These are phyloP conservation scores for Glycyrrhiza uralensis DNA, from an alignment of 306 rosid genomes.

Conservation along the genomic window DNA sequence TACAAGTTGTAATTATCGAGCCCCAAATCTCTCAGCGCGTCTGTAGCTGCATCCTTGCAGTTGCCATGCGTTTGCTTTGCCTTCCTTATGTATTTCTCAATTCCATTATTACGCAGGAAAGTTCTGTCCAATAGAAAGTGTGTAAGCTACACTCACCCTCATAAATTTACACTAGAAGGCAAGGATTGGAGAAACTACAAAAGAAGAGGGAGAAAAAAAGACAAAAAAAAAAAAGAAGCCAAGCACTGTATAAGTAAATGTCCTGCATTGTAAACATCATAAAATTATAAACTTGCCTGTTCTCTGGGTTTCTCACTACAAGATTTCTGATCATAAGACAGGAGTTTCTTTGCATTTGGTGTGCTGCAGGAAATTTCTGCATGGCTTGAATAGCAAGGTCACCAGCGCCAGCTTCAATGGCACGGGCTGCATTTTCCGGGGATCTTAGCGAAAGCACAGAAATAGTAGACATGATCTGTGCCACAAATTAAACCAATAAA, in stretches of 20 bases:
- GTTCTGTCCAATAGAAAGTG: constrained; percentile 50
- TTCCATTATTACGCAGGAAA: constrained; percentile 61
- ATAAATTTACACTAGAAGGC: background rate
- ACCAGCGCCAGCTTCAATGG: constrained; percentile 93
- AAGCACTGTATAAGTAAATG: background rate
- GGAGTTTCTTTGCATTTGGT: constrained; percentile 77
- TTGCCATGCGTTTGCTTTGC: constrained; percentile 74
- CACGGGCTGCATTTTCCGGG: constrained; percentile 84
- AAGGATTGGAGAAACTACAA: background rate
- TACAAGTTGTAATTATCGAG: constrained; percentile 68
- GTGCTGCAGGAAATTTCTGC: constrained; percentile 78
- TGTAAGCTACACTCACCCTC: background rate
- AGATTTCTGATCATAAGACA: constrained; percentile 94
- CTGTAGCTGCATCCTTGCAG: constrained; percentile 88
- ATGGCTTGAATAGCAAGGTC: constrained; percentile 89
- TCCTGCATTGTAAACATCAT: background rate
- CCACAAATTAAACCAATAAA: constrained; percentile 14
- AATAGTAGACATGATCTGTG: constrained; percentile 69
- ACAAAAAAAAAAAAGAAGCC: background rate
- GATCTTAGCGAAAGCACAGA: constrained; percentile 76
- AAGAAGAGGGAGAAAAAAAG: background rate
- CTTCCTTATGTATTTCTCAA: constrained; percentile 68
- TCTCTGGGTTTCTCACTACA: constrained; percentile 71
- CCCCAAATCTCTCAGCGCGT: constrained; percentile 86
- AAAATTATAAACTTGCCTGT: constrained; percentile 54